These are phyloP conservation scores for Bryum argenteum DNA, from an alignment of 225 moss, liverwort and hornwort genomes.

Conservation along the genomic window DNA sequence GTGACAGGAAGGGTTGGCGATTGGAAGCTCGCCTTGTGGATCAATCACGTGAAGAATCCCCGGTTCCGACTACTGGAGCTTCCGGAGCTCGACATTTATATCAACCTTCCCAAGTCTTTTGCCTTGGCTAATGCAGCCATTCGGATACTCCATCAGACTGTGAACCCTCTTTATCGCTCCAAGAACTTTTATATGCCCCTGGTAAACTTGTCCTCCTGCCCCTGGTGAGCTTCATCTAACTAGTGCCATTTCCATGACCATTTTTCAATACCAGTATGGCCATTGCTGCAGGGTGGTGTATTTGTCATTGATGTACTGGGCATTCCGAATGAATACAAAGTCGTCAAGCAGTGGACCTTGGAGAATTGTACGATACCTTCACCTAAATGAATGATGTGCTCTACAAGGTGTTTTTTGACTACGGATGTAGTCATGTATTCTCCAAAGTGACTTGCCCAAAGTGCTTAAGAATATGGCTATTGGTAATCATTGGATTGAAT, in stretches of 20 bases:
- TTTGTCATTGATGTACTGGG: slow-evolving; percentile 92
- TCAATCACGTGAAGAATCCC: slow-evolving; percentile 83
- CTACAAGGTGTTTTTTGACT: too few species aligned
- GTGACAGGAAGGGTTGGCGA: slow-evolving; percentile 63
- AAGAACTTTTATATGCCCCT: slow-evolving; percentile 80
- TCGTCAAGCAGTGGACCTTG: slow-evolving; percentile 84
- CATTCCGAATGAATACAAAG: slow-evolving; percentile 69
- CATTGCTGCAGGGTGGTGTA: slow-evolving; percentile 76
- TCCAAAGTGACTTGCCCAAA: too few species aligned
- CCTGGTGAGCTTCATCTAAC: not conserved
- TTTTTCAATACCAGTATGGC: slow-evolving; percentile 11
- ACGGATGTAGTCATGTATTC: too few species aligned
- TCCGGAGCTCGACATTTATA: slow-evolving; percentile 65
- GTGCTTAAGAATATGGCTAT: too few species aligned
- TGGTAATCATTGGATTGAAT: too few species aligned
- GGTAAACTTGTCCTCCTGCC: slow-evolving; percentile 41
- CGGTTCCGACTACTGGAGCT: slow-evolving; percentile 82
- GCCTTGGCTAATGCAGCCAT: slow-evolving; percentile 85
- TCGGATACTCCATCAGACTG: slow-evolving; percentile 74
- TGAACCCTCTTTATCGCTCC: slow-evolving; percentile 69
- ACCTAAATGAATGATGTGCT: not conserved
- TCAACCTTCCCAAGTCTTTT: slow-evolving; percentile 90
- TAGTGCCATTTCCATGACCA: too few species aligned
- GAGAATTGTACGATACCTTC: slow-evolving; percentile 59
- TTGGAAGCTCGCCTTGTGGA: slow-evolving; percentile 94